A percentile compares a stretch with the other conserved stretches of the same genome.
Evolutionary conservation across 148 eudicot species (phyloP).

Genomic region (Salicornia ramosissima): DNA sequence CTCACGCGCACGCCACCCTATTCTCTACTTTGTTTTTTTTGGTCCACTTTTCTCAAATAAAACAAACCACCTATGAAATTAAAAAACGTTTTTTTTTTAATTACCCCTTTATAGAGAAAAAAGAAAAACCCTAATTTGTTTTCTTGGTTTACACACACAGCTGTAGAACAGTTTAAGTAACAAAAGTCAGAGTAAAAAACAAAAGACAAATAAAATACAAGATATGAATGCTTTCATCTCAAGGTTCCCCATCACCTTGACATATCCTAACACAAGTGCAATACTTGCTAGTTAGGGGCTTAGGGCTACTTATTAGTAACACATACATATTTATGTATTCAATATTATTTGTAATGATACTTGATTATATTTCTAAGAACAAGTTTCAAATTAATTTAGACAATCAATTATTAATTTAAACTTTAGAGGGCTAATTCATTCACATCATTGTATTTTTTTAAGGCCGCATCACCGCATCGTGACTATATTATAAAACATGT

Average conservation of each 20-base stretch:
- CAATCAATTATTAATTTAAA: too few relatives aligned
- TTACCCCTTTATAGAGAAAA: too few relatives aligned
- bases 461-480: too few relatives aligned
- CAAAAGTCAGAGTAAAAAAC: background rate
- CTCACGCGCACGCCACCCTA: conserved; percentile 11
- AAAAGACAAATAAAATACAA: background rate
- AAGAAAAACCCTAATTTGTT: conserved; percentile 5
- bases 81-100: background rate
- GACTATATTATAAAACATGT: too few relatives aligned
- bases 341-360: background rate
- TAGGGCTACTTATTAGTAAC: background rate
- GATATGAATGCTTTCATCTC: background rate
- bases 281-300: conserved; percentile 4
- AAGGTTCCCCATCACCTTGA: conserved; percentile 19
- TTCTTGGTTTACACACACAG: background rate
- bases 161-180: background rate
- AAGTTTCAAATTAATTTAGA: too few relatives aligned
- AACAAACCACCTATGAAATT: background rate
- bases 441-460: too few relatives aligned
- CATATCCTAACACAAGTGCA: background rate
- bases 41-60: conserved; percentile 2
- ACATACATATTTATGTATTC: background rate
- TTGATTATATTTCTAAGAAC: too few relatives aligned
- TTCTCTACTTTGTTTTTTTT: conserved; percentile 10
- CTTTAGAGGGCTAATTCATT: too few relatives aligned